A percentile compares a stretch with the other conserved stretches of the same genome.
Evolutionary conservation across 2,329 filamentous ascomycete species (phyloP).

Genomic region (Exophiala mesophila): DNA sequence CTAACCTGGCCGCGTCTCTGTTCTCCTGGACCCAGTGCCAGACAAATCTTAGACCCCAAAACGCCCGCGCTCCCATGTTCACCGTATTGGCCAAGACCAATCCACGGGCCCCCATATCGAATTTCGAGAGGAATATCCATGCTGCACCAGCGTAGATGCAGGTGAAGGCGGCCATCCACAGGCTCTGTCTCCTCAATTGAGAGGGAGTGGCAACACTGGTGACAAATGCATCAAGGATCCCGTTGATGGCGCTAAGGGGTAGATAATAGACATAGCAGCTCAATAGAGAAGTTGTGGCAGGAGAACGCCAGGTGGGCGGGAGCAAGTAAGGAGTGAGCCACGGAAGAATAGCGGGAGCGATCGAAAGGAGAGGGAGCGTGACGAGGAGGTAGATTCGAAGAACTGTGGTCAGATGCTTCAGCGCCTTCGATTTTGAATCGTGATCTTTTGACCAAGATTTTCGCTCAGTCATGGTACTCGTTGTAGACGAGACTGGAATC

Average conservation of each 20-base stretch:
- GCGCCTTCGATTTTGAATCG: conserved; percentile 4
- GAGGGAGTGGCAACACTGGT: conserved; percentile 72
- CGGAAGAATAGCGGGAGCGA: conserved; percentile 73
- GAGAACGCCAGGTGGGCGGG: conserved; percentile 68
- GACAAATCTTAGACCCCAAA: conserved; percentile 76
- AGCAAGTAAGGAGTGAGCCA: conserved; percentile 70
- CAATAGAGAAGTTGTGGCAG: conserved; percentile 68
- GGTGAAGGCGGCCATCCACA: conserved; percentile 82
- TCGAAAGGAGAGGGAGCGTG: conserved; percentile 60
- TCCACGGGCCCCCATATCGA: conserved; percentile 68
- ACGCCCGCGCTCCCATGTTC: conserved; percentile 81
- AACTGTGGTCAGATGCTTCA: conserved; percentile 45
- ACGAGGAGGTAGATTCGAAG: conserved; percentile 70
- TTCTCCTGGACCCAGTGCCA: conserved; percentile 24
- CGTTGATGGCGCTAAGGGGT: conserved; percentile 85
- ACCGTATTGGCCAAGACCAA: conserved; percentile 82
- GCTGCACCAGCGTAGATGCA: conserved; percentile 68
- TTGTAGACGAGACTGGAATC: not conserved
- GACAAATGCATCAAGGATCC: conserved; percentile 87
- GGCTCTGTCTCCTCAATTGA: conserved; percentile 70
- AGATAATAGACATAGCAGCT: conserved; percentile 87
- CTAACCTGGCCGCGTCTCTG: not conserved
- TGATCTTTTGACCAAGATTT: not conserved
- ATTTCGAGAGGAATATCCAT: conserved; percentile 50
- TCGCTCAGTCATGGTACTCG: not conserved